These are phyloP conservation scores for Trametes meyenii DNA, from an alignment of 768 basidiomycete genomes.

Conservation along the genomic window DNA sequence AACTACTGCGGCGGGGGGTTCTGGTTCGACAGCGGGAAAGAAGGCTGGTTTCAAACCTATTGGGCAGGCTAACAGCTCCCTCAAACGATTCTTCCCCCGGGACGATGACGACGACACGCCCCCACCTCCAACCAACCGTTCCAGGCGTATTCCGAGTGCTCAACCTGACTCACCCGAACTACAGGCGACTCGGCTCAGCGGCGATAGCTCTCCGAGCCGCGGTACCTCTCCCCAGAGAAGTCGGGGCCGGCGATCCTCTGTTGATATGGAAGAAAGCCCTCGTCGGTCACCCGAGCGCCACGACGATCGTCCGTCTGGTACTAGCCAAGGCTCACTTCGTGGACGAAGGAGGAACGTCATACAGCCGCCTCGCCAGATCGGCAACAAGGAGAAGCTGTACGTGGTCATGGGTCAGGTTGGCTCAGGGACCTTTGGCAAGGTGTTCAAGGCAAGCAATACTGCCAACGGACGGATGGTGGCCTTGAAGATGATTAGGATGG, in stretches of 20 bases:
- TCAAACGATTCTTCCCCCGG: constrained; percentile 82
- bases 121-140: constrained; percentile 12
- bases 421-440: constrained; percentile 98
- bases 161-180: constrained; percentile 20
- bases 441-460: constrained; percentile 91
- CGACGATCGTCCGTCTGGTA: not conserved
- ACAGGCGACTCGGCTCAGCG: constrained; percentile 15
- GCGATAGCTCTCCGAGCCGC: constrained; percentile 7
- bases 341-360: not conserved
- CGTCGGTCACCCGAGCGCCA: not conserved
- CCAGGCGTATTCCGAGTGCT: constrained; percentile 1
- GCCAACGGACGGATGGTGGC: constrained; percentile 81
- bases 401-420: constrained; percentile 91
- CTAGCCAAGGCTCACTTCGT: constrained; percentile 13
- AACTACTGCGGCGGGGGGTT: not conserved
- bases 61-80: constrained; percentile 51
- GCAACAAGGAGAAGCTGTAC: constrained; percentile 61
- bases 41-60: constrained; percentile 71
- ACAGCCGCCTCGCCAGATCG: not conserved
- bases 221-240: not conserved
- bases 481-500: constrained; percentile 96
- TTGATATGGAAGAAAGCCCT: constrained; percentile 15
- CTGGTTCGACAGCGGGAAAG: constrained; percentile 32
- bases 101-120: constrained; percentile 72
- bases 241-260: constrained; percentile 6